Evolutionary conservation across 1,139 yeast genomes (phyloP), one percentile per base, ranked within the genome.

Genomic region (Oligophagozyma castellii): DNA sequence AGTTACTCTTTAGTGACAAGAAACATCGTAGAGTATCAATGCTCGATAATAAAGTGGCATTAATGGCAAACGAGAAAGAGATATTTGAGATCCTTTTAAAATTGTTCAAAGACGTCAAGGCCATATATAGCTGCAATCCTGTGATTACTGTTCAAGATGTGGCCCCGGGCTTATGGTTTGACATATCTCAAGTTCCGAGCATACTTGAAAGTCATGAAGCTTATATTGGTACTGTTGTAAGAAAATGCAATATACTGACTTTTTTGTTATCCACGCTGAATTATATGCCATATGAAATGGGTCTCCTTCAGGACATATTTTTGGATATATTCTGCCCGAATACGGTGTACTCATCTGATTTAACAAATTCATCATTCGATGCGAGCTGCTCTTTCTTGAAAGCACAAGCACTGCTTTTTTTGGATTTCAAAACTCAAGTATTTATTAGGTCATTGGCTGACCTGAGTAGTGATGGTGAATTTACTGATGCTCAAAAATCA

Each of bases 371-470:
- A 5, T 28, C 36, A 5, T 14, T 36, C 16, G 49, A 44, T 12
- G 43, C 39, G 24, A 37, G 40, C 18, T 51, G 53, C 16, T 75
- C 80, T 41, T 59, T 89, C 26, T 59, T 81, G 35, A 84, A 84
- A 50, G 72, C 79, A 5, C 93, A 80, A 42, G 84, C 93, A 0
- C 73, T 70, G 2, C 56, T 89, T 31, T 83, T 67, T 43, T 61
- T 89, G 30, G 95, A 89, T 43, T 63, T 89, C 47, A 89, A 89
- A 50, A 89, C 98, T 0, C 98, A 89, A 54, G 95, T 95, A 0
- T 89, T 74, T 46, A 84, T 89, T 15, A 76, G 95, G 0, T 94
- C 93, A 0, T 57, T 86, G 38, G 81, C 77, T 42, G 74, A 80
- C 4, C 84, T 75, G 35, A 56, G 75, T 37, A 26, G n/a, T 11